These are phyloP conservation scores for Brettanomyces anomalus DNA, from an alignment of 805 yeast species.

Conservation along the genomic window DNA sequence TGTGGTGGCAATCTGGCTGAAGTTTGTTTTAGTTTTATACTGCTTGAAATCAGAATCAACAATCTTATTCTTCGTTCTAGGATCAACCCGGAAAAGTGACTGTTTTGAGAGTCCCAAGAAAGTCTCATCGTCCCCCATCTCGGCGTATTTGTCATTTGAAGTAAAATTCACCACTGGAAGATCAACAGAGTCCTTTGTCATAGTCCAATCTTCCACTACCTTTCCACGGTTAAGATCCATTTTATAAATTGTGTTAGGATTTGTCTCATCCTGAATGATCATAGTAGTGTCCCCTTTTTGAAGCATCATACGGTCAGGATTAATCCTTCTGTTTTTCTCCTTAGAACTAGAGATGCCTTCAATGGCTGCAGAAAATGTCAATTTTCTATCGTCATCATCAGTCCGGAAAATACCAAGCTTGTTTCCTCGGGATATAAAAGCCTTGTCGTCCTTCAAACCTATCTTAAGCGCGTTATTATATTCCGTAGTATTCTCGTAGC, in stretches of 20 bases:
- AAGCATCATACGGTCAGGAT: slow-evolving; percentile 63
- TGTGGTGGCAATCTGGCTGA: slow-evolving; percentile 61
- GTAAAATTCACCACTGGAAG: slow-evolving; percentile 49
- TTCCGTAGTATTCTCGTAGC: slow-evolving; percentile 13
- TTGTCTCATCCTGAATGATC: slow-evolving; percentile 49
- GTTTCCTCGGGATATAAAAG: slow-evolving; percentile 74
- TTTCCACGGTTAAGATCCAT: slow-evolving; percentile 77
- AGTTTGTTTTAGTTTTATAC: slow-evolving; percentile 47
- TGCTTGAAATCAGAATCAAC: slow-evolving; percentile 47
- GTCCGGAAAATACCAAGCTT: slow-evolving; percentile 73
- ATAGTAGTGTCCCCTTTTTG: slow-evolving; percentile 66
- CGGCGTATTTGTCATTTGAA: slow-evolving; percentile 68
- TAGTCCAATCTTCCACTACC: slow-evolving; percentile 80
- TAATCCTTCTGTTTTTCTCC: slow-evolving; percentile 33
- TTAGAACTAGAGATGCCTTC: slow-evolving; percentile 42
- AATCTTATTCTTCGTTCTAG: slow-evolving; percentile 57
- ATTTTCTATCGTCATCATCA: slow-evolving; percentile 33
- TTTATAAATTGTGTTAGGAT: slow-evolving; percentile 42
- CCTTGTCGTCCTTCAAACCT: slow-evolving; percentile 59
- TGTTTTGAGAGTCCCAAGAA: slow-evolving; percentile 60
- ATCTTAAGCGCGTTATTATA: slow-evolving; percentile 54
- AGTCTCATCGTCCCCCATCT: slow-evolving; percentile 63
- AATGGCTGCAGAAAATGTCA: slow-evolving; percentile 63
- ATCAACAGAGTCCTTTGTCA: slow-evolving; percentile 27
- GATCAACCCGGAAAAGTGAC: slow-evolving; percentile 70